Percentiles rank a stretch among this genome's conserved stretches.
Evolutionary conservation across 1,139 yeast species (phyloP).

Genomic region (Suhomyces wounanorum): DNA sequence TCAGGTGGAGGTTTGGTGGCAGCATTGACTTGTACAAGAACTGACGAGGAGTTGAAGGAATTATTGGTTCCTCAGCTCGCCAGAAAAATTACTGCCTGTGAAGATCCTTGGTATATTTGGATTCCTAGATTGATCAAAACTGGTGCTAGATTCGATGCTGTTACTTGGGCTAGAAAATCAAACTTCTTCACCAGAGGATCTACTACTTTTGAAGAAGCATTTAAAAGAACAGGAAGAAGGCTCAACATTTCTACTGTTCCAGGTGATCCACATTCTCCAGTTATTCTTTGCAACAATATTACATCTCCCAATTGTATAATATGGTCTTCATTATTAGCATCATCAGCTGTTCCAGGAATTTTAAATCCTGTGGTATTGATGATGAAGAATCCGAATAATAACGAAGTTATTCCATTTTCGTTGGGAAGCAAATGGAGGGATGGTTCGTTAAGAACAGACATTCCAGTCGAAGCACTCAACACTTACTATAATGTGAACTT

Average conservation of each 20-base stretch:
- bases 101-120: conserved; percentile 65
- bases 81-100: conserved; percentile 68
- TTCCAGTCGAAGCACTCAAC: conserved; percentile 68
- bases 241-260: conserved; percentile 79
- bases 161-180: conserved; percentile 71
- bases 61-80: conserved; percentile 66
- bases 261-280: conserved; percentile 81
- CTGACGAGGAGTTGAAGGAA: conserved; percentile 62
- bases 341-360: conserved; percentile 86
- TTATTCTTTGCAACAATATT: conserved; percentile 71
- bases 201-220: conserved; percentile 70
- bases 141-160: conserved; percentile 77
- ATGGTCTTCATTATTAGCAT: conserved; percentile 76
- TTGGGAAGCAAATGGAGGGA: conserved; percentile 78
- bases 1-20: conserved; percentile 86
- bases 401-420: conserved; percentile 61
- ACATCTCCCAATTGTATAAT: conserved; percentile 83
- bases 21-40: conserved; percentile 68
- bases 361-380: conserved; percentile 77
- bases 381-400: conserved; percentile 58
- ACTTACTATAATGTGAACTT: conserved; percentile 79
- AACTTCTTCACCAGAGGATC: conserved; percentile 75
- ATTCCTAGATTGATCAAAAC: conserved; percentile 66
- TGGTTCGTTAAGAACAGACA: conserved; percentile 71
- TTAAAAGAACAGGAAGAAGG: conserved; percentile 65